A percentile compares a stretch with the other conserved stretches of the same genome.
Conservation (phyloP, 805 yeast genomes). For the Pichia pseudocactophila region DNA sequence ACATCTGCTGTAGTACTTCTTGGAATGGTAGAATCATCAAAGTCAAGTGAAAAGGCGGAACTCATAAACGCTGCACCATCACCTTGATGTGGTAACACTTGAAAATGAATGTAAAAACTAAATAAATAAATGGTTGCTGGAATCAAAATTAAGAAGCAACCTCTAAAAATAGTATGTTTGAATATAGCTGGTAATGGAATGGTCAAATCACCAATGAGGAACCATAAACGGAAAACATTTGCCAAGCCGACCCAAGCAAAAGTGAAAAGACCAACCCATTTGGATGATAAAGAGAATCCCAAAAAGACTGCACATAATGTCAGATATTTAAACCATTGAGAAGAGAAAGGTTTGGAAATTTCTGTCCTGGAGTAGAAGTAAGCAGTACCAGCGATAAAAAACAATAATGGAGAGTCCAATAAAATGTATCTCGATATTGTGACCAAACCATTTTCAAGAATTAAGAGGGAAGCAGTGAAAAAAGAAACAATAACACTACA, state of each 20-base stretch:
- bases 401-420: conserved; percentile 66
- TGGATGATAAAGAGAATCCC: conserved; percentile 66
- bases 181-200: conserved; percentile 36
- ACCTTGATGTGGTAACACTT: conserved; percentile 48
- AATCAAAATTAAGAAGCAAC: conserved; percentile 43
- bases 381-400: conserved; percentile 65
- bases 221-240: conserved; percentile 59
- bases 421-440: conserved; percentile 71
- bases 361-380: conserved; percentile 62
- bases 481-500: conserved; percentile 57
- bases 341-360: conserved; percentile 50
- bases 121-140: conserved; percentile 48
- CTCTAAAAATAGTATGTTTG: conserved; percentile 44
- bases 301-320: conserved; percentile 58
- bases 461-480: conserved; percentile 44
- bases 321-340: conserved; percentile 50
- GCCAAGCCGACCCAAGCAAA: conserved; percentile 65
- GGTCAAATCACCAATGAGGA: conserved; percentile 60
- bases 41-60: conserved; percentile 59
- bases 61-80: conserved; percentile 68
- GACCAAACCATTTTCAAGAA: conserved; percentile 58
- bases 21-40: conserved; percentile 56
- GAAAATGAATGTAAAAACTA: conserved; percentile 59
- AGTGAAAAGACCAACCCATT: conserved; percentile 83
- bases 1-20: conserved; percentile 50